Evolutionary conservation across 805 yeast genomes (phyloP), one percentile per base, ranked within the genome.

Genomic region (Sugiyamaella americana): DNA sequence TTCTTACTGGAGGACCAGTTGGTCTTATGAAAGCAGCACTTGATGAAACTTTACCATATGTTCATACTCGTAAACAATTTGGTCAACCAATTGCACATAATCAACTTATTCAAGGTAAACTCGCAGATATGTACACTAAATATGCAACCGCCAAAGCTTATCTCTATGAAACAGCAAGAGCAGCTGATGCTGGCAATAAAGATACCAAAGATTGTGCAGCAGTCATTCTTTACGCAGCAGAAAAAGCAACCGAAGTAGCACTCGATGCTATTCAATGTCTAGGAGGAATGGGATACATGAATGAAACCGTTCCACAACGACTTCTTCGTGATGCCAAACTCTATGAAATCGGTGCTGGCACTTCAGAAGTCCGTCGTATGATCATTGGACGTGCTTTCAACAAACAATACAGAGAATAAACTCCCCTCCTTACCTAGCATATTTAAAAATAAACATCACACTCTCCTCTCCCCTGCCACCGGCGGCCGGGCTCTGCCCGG

Each of bases 211-310:
- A 61, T 50, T 61, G 64, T 32, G 60, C 65, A 5, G 63, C 61
- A 11, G 63, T 55, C n/a, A 61, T 61, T 41, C 52, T 61, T 22
- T 61, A 59, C 45, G 63, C 65, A n/a, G 65, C 65, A 21, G 65
- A 61, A 51, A 48, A 63, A 23, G 61, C 61, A 30, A 60, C 65
- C 40, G 61, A 60, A 50, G 65, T 61, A 11, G 50, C 59, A 30
- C 48, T 61, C 6, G 64, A 60, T 34, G 65, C 65, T 6, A 59
- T 61, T 34, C 65, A 61, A 46, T 58, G 61, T 48, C 51, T 61
- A 36, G 65, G 65, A 3, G 65, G 65, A 5, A 61, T 61, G 65
- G 65, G 65, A 16, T 61, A 61, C 44, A 57, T 61, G 44, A 61
- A 49, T 48, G 65, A 61, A 47, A 61, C 65, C 5, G 58, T 57